phyloP scores from a whole-genome alignment of 441 rosid genomes.

The Erodium texanum region DNA sequence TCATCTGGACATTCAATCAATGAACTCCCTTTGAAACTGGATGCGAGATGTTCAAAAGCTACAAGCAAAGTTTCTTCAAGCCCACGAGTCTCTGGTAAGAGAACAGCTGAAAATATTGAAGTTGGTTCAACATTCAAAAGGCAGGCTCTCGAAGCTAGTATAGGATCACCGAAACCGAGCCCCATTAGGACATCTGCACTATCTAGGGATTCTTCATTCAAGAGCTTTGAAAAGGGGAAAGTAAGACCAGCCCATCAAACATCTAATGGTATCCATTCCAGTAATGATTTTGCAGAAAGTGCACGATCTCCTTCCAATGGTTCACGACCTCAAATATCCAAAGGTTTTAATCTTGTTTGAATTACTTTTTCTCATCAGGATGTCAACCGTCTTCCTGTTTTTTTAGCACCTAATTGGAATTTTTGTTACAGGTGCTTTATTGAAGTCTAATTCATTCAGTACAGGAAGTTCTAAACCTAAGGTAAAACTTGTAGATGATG shows the following conservation, averaged over 20 bases:
- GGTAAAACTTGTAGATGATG: slow-evolving; percentile 57
- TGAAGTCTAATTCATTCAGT: slow-evolving; percentile 76
- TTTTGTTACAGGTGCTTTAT: slow-evolving; percentile 46
- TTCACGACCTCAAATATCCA: slow-evolving; percentile 42
- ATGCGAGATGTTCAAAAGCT: slow-evolving; percentile 37
- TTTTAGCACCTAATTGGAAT: slow-evolving; percentile 9
- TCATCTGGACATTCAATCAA: neutral
- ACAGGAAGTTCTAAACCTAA: slow-evolving; percentile 45
- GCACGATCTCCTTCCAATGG: slow-evolving; percentile 37
- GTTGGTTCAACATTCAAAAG: slow-evolving; percentile 45
- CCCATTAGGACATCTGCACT: slow-evolving; percentile 37
- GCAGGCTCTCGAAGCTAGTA: slow-evolving; percentile 46
- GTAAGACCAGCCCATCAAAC: slow-evolving; percentile 37
- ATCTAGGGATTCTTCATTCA: slow-evolving; percentile 64
- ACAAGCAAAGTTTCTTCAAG: slow-evolving; percentile 24
- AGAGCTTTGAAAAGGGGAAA: slow-evolving; percentile 60
- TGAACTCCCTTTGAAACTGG: slow-evolving; percentile 18
- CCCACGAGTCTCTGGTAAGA: slow-evolving; percentile 40
- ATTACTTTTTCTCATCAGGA: neutral
- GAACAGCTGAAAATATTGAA: slow-evolving; percentile 46
- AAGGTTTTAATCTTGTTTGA: slow-evolving; percentile 31
- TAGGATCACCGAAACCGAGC: slow-evolving; percentile 52
- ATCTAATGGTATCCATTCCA: slow-evolving; percentile 31
- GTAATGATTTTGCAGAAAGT: slow-evolving; percentile 37
- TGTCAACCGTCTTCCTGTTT: neutral